Conservation (phyloP, 192 early-diverging fungal genomes). For the Backusella westeae region DNA sequence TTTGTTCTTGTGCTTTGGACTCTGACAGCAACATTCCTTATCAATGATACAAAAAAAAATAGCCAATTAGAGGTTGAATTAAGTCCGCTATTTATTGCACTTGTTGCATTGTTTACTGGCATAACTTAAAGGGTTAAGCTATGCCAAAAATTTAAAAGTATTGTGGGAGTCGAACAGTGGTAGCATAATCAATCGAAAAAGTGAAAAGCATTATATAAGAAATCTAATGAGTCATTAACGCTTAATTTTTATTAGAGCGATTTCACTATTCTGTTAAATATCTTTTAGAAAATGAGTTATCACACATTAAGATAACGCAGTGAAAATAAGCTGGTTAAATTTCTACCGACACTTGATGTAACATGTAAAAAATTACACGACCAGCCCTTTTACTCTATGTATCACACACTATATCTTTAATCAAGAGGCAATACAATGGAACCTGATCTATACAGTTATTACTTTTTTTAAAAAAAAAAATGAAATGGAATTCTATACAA, state of each 20-base stretch:
- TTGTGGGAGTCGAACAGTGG: slow-evolving; percentile 42
- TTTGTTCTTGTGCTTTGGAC: too few relatives aligned
- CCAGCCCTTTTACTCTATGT: slow-evolving; percentile 37
- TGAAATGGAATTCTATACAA: slow-evolving; percentile 33
- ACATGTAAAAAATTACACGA: slow-evolving; percentile 45
- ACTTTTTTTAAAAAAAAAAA: slow-evolving; percentile 24
- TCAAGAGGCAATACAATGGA: slow-evolving; percentile 35
- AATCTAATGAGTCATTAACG: background rate
- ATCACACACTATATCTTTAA: slow-evolving; percentile 59
- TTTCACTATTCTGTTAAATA: slow-evolving; percentile 61
- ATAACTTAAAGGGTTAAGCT: too few relatives aligned
- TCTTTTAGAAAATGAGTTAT: slow-evolving; percentile 52
- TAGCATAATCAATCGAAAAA: background rate
- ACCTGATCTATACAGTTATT: slow-evolving; percentile 45
- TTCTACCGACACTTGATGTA: slow-evolving; percentile 42
- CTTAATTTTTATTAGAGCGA: slow-evolving; percentile 39
- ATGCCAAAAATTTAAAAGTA: slow-evolving; percentile 10
- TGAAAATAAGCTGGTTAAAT: slow-evolving; percentile 37
- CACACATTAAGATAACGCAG: slow-evolving; percentile 44
- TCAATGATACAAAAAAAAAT: too few relatives aligned
- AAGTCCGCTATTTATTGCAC: too few relatives aligned
- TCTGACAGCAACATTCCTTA: too few relatives aligned
- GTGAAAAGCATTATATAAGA: background rate
- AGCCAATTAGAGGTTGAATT: too few relatives aligned
- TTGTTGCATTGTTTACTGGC: too few relatives aligned